Evolutionary conservation across 163 green algal genomes (phyloP).

Genomic region (Trebouxiophyceae sp.): DNA sequence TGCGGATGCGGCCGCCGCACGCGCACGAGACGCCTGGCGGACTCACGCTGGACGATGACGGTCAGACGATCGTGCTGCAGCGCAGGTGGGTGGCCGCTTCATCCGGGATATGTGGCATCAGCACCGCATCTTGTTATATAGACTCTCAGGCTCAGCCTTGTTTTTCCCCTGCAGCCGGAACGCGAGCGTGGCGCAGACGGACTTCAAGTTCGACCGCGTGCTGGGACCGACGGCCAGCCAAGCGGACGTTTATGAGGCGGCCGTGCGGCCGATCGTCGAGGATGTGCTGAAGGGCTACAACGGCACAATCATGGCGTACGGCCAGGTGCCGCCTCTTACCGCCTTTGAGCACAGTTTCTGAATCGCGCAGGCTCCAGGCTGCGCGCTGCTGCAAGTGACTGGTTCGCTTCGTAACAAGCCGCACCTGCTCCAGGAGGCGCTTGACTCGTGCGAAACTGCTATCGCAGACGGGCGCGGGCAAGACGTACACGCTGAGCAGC

Average conservation of each 20-base stretch:
- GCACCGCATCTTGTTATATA: background rate
- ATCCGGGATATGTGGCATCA: background rate
- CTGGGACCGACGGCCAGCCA: constrained; percentile 44
- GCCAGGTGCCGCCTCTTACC: no score
- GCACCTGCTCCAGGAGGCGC: no score
- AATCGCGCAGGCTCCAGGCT: no score
- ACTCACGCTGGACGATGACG: background rate
- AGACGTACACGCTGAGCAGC: constrained; percentile 75
- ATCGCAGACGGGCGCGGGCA: constrained; percentile 53
- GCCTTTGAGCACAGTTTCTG: no score
- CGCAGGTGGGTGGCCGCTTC: background rate
- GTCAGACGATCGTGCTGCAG: background rate
- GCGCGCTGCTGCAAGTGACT: no score
- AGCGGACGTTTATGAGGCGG: constrained; percentile 62
- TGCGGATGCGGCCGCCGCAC: constrained; percentile 14
- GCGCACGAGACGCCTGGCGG: constrained; percentile 9
- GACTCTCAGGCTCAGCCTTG: background rate
- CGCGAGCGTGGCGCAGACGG: background rate
- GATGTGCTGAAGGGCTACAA: constrained; percentile 72
- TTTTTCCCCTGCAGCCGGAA: background rate
- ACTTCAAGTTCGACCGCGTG: constrained; percentile 19
- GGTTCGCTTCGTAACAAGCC: no score
- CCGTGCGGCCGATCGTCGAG: constrained; percentile 57
- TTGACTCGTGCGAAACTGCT: background rate
- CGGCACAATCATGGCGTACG: constrained; percentile 69